Percentiles rank a stretch among this genome's conserved stretches.
Conservation (phyloP, 352 stramenopile species). For the Phytophthora cactorum region DNA sequence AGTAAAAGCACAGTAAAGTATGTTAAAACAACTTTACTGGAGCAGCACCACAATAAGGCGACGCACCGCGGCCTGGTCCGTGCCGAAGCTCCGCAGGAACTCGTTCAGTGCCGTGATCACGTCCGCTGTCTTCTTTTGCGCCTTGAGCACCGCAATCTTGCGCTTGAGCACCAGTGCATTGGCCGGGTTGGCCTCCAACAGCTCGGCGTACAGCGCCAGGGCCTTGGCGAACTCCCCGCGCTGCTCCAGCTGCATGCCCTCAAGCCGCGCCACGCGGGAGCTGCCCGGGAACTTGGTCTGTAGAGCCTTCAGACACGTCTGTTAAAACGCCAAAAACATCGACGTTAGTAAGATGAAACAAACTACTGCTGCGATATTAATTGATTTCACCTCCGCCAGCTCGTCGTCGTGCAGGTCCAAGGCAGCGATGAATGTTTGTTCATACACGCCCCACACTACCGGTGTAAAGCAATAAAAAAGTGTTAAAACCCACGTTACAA, state of each 20-base stretch:
- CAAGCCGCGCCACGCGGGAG: constrained; percentile 59
- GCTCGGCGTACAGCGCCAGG: constrained; percentile 62
- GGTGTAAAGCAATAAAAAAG: constrained; percentile 7
- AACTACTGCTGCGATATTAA: background rate
- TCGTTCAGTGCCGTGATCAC: constrained; percentile 65
- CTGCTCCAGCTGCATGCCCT: constrained; percentile 69
- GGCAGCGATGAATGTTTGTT: constrained; percentile 70
- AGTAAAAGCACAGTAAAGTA: constrained; percentile 11
- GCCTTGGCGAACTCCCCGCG: constrained; percentile 61
- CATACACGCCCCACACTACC: constrained; percentile 68
- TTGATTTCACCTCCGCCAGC: constrained; percentile 37
- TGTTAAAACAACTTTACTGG: constrained; percentile 6
- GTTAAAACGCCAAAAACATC: constrained; percentile 12
- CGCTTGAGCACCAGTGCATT: constrained; percentile 70
- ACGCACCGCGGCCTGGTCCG: constrained; percentile 58
- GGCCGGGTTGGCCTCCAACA: constrained; percentile 60
- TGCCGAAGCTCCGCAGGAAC: constrained; percentile 62
- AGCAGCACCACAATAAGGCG: background rate
- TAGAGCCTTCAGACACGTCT: constrained; percentile 47
- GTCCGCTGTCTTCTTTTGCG: constrained; percentile 65
- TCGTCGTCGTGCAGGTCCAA: constrained; percentile 69
- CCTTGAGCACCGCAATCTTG: constrained; percentile 71
- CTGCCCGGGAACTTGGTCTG: constrained; percentile 66
- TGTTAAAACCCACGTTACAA: constrained; percentile 18
- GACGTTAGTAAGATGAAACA: background rate